phyloP scores from a whole-genome alignment of 2,329 filamentous ascomycete species.

The Diaporthe humulicola region DNA sequence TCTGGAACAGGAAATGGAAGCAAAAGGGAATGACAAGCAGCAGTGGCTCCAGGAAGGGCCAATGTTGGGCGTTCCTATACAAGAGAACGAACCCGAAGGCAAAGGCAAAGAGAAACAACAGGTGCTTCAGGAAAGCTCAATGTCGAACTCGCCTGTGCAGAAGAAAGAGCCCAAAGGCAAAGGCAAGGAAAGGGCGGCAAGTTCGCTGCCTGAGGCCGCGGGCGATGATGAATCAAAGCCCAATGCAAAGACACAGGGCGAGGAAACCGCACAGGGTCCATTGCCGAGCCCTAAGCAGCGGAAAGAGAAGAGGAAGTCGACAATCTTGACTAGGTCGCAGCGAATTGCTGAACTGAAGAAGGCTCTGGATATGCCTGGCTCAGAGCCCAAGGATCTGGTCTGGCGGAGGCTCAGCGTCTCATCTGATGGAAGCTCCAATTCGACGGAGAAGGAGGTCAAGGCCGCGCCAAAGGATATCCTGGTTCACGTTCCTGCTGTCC shows the following conservation, averaged over 20 bases:
- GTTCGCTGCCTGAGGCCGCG: neutral
- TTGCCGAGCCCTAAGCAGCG: constrained; percentile 40
- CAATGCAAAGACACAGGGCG: neutral
- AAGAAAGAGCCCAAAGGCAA: constrained; percentile 34
- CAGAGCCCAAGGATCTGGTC: constrained; percentile 36
- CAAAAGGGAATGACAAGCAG: neutral
- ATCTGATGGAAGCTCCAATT: constrained; percentile 22
- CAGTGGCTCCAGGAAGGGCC: neutral
- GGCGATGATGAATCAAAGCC: neutral
- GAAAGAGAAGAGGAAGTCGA: constrained; percentile 38
- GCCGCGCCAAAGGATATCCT: constrained; percentile 42
- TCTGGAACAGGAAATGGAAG: neutral
- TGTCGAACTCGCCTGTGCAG: neutral
- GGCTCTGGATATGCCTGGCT: constrained; percentile 34
- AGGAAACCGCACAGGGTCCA: constrained; percentile 8
- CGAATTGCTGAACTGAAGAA: constrained; percentile 31
- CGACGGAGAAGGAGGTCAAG: constrained; percentile 34
- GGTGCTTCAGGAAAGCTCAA: neutral
- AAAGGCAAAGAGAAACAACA: constrained; percentile 13
- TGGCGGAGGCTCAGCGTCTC: constrained; percentile 37
- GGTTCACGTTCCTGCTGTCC: neutral
- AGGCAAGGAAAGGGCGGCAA: constrained; percentile 3
- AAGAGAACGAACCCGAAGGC: neutral
- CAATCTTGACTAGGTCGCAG: constrained; percentile 29
- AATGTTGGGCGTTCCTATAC: neutral